A percentile compares a stretch with the other conserved stretches of the same genome.
These are phyloP conservation scores for Phylloboletellus chloephorus DNA, from an alignment of 1,284 basidiomycete species.

Conservation along the genomic window DNA sequence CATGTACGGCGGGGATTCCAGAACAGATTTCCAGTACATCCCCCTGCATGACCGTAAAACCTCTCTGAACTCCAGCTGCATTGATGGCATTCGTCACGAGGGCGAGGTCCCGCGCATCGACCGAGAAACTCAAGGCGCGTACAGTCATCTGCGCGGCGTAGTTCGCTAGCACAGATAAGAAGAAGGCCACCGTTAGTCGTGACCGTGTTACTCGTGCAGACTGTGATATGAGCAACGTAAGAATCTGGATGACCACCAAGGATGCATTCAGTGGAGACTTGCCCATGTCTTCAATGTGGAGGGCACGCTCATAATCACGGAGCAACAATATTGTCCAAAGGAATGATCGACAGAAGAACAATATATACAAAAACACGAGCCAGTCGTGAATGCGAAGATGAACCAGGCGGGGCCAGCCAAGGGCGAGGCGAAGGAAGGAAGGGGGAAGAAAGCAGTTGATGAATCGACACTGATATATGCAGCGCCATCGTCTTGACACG, in stretches of 20 bases:
- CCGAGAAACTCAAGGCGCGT: slow-evolving; percentile 32
- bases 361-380: slow-evolving; percentile 14
- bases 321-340: neutral
- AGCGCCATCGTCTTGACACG: no score
- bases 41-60: slow-evolving; percentile 10
- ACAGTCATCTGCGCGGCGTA: slow-evolving; percentile 36
- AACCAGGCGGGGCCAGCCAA: neutral
- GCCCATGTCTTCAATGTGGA: slow-evolving; percentile 14
- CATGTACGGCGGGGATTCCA: slow-evolving; percentile 10
- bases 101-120: slow-evolving; percentile 32
- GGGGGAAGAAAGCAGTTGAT: neutral
- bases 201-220: slow-evolving; percentile 40
- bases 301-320: neutral
- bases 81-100: slow-evolving; percentile 28
- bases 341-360: neutral
- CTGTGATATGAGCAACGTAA: slow-evolving; percentile 24
- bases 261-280: slow-evolving; percentile 3
- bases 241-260: no score
- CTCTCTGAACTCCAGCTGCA: slow-evolving; percentile 14
- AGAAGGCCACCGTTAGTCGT: slow-evolving; percentile 41
- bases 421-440: slow-evolving; percentile 1
- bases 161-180: slow-evolving; percentile 35
- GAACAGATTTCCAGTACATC: slow-evolving; percentile 15
- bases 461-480: neutral
- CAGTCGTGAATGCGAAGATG: slow-evolving; percentile 12